phyloP scores from a whole-genome alignment of 305 asterid species.

The Fraxinus greggii region DNA sequence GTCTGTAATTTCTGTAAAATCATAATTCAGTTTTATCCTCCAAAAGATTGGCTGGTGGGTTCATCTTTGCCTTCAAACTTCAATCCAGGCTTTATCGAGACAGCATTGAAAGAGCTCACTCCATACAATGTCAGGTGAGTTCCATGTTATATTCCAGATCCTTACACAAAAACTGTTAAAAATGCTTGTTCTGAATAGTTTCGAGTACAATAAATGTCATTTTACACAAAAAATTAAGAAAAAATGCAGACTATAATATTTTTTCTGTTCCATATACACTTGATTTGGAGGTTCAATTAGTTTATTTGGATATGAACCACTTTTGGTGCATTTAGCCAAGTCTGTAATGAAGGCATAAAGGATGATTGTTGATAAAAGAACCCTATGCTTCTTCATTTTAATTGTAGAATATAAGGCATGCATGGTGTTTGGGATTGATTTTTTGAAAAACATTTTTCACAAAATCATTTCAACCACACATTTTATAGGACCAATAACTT shows the following conservation, averaged over 20 bases:
- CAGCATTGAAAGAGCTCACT: slow-evolving; percentile 74
- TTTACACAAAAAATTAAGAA: background rate
- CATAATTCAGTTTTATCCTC: slow-evolving; percentile 70
- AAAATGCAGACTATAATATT: background rate
- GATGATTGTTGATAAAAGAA: background rate
- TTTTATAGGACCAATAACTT: too few relatives aligned
- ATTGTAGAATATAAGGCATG: background rate
- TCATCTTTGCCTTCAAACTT: slow-evolving; percentile 82
- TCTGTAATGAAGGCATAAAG: background rate
- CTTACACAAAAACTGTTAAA: background rate
- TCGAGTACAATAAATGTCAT: background rate
- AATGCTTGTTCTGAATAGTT: background rate
- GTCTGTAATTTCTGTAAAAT: slow-evolving; percentile 26
- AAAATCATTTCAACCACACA: background rate
- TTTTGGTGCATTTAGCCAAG: background rate
- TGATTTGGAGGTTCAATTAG: background rate
- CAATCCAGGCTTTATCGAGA: slow-evolving; percentile 51
- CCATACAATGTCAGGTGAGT: slow-evolving; percentile 70
- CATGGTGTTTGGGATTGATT: background rate
- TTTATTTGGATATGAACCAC: background rate
- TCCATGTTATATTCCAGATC: background rate
- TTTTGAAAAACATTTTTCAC: background rate
- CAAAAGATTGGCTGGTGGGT: slow-evolving; percentile 88
- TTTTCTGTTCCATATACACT: background rate
- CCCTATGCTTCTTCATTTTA: background rate